phyloP scores from a whole-genome alignment of 2,329 filamentous ascomycete genomes.

The Cladophialophora psammophila region DNA sequence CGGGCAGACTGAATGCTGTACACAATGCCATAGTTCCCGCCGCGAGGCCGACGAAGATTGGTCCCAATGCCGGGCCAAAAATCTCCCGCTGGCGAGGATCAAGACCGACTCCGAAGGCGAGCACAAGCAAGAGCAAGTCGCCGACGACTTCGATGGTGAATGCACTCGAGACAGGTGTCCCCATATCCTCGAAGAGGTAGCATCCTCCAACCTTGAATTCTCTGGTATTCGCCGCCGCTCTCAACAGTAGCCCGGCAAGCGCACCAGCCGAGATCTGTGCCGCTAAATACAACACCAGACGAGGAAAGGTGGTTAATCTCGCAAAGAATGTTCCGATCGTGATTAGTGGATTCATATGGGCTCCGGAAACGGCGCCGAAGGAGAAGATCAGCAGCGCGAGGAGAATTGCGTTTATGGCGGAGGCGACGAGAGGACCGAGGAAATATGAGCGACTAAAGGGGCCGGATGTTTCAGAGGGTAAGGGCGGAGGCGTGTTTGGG shows the following conservation, averaged over 20 bases:
- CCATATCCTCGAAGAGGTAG: slow-evolving; percentile 47
- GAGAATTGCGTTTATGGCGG: slow-evolving; percentile 51
- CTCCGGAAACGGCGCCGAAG: slow-evolving; percentile 58
- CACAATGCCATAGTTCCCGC: slow-evolving; percentile 50
- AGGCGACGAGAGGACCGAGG: slow-evolving; percentile 46
- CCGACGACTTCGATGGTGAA: slow-evolving; percentile 59
- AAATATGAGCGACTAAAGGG: slow-evolving; percentile 44
- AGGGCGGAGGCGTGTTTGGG: slow-evolving; percentile 24
- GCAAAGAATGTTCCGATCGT: slow-evolving; percentile 62
- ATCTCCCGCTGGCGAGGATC: slow-evolving; percentile 60
- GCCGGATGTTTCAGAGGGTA: slow-evolving; percentile 37
- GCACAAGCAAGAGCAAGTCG: slow-evolving; percentile 56
- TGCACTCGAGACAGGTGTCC: slow-evolving; percentile 48
- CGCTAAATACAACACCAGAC: slow-evolving; percentile 57
- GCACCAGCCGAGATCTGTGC: slow-evolving; percentile 57
- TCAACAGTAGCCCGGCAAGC: slow-evolving; percentile 54
- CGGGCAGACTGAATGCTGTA: slow-evolving; percentile 49
- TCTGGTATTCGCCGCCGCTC: slow-evolving; percentile 46
- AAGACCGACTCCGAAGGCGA: slow-evolving; percentile 61
- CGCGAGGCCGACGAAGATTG: slow-evolving; percentile 57
- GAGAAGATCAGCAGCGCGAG: slow-evolving; percentile 60
- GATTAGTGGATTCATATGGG: slow-evolving; percentile 62
- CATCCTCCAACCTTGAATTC: slow-evolving; percentile 51
- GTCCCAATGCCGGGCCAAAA: slow-evolving; percentile 59
- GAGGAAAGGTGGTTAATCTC: slow-evolving; percentile 58